Percentiles rank a stretch among this genome's conserved stretches.
Conservation (phyloP, 768 basidiomycete species). For the Tulasnella sp. region DNA sequence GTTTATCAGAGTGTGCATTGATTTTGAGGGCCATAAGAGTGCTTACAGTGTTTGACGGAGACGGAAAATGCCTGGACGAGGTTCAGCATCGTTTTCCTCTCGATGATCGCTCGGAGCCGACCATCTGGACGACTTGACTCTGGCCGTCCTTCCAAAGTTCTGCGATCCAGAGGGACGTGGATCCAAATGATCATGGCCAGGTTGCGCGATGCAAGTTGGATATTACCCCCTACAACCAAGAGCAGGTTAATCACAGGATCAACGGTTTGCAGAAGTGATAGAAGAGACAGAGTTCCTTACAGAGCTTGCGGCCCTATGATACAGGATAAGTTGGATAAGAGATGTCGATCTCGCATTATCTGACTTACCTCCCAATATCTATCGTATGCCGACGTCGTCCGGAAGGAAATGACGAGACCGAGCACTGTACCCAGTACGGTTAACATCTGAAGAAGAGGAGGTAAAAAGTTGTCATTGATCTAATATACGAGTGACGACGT, state of each 20-base stretch:
- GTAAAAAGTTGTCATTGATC: too few relatives aligned
- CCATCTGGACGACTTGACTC: background rate
- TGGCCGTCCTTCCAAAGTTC: background rate
- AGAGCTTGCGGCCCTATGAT: background rate
- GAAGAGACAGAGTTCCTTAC: background rate
- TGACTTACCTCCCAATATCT: conserved; percentile 42
- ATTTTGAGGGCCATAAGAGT: too few relatives aligned
- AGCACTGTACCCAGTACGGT: conserved; percentile 62
- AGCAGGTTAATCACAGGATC: background rate
- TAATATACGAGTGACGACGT: too few relatives aligned
- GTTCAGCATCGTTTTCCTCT: conserved; percentile 17
- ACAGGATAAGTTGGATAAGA: background rate
- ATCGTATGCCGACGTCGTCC: conserved; percentile 62
- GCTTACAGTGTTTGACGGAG: conserved; percentile 12
- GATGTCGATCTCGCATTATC: background rate
- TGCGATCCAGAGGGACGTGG: conserved; percentile 14
- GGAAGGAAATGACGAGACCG: conserved; percentile 43
- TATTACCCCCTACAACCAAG: conserved; percentile 1
- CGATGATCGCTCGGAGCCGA: conserved; percentile 9
- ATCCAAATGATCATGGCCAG: conserved; percentile 16
- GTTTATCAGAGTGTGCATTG: too few relatives aligned
- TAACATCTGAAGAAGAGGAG: conserved; percentile 44
- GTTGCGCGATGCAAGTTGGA: conserved; percentile 10
- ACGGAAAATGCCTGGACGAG: conserved; percentile 14
- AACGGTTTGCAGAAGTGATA: background rate